These are phyloP conservation scores for Colletotrichum graminicola DNA, from an alignment of 2,329 filamentous ascomycete species.

Conservation along the genomic window DNA sequence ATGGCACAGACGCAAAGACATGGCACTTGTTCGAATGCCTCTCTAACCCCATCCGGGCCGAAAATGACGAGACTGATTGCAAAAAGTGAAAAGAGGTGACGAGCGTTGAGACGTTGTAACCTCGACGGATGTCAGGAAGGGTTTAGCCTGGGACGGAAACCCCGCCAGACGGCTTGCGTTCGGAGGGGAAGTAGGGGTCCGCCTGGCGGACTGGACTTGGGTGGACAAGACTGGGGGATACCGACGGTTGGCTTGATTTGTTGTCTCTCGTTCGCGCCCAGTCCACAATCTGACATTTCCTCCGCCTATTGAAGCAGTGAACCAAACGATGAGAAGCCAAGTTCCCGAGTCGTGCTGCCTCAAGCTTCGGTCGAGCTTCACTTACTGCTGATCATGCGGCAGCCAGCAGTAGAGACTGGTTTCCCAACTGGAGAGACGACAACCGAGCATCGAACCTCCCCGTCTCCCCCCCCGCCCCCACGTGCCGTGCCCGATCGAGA, in stretches of 20 bases:
- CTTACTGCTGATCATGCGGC: not conserved
- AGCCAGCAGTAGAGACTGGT: not conserved
- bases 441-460: constrained; percentile 1
- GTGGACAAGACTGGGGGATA: not conserved
- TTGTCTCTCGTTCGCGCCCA: constrained; percentile 11
- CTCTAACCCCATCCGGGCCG: not conserved
- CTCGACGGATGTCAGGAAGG: not conserved
- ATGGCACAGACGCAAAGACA: not conserved
- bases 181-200: not conserved
- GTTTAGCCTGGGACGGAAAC: constrained; percentile 11
- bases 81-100: not conserved
- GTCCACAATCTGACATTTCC: not conserved
- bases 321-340: constrained; percentile 18
- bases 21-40: not conserved
- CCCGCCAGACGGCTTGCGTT: constrained; percentile 14
- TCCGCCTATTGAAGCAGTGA: not conserved
- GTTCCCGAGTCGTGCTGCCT: not conserved
- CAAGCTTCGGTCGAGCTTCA: not conserved
- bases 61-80: not conserved
- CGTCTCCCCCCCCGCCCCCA: constrained; percentile 18
- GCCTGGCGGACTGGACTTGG: not conserved
- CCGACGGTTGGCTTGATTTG: not conserved
- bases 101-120: constrained; percentile 11
- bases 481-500: constrained; percentile 4
- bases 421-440: not conserved